Conservation (phyloP, 495 filamentous ascomycete genomes). For the Copromyces sp. region DNA sequence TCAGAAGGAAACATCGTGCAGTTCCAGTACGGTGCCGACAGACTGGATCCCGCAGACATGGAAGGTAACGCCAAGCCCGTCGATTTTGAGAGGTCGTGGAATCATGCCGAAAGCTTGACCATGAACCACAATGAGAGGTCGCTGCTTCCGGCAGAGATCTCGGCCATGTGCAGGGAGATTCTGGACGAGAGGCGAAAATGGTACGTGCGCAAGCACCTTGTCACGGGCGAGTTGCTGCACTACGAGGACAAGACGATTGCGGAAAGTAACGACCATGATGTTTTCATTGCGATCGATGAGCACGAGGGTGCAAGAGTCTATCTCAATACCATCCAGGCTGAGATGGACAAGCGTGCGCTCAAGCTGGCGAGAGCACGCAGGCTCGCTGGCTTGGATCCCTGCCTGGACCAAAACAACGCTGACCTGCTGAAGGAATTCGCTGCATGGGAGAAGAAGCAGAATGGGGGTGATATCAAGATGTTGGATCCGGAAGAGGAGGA, state of each 20-base stretch:
- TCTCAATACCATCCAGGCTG: constrained; percentile 62
- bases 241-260: constrained; percentile 57
- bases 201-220: constrained; percentile 47
- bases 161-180: constrained; percentile 49
- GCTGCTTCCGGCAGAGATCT: constrained; percentile 65
- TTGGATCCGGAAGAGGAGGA: neutral
- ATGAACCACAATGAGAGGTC: constrained; percentile 65
- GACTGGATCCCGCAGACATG: constrained; percentile 94
- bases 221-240: constrained; percentile 38
- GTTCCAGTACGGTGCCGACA: constrained; percentile 94
- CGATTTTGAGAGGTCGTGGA: constrained; percentile 85
- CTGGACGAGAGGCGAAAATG: constrained; percentile 56
- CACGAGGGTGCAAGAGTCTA: constrained; percentile 77
- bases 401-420: constrained; percentile 12
- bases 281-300: constrained; percentile 55
- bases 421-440: constrained; percentile 5
- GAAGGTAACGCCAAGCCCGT: constrained; percentile 90
- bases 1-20: constrained; percentile 79
- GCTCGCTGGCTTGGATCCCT: constrained; percentile 29
- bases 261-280: constrained; percentile 25
- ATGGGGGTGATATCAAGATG: constrained; percentile 7
- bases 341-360: constrained; percentile 42
- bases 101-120: constrained; percentile 68
- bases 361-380: constrained; percentile 42
- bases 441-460: constrained; percentile 9